Percentiles rank a stretch among this genome's conserved stretches.
Evolutionary conservation across 2,329 filamentous ascomycete species (phyloP).

Genomic region (Ceratocystis papillata): DNA sequence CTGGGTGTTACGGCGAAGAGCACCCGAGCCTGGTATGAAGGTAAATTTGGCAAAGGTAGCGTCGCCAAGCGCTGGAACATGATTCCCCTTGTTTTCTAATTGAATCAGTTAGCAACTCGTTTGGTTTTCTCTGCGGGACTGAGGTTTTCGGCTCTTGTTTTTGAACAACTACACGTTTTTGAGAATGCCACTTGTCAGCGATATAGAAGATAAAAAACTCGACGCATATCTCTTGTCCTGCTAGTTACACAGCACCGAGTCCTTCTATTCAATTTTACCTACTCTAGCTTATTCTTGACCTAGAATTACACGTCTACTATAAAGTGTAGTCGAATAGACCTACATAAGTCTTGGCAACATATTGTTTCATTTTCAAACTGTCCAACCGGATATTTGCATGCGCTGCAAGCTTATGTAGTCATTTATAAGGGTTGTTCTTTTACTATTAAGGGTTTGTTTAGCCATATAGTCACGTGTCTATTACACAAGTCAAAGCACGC

Average conservation of each 20-base stretch:
- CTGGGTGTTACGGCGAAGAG: conserved; percentile 69
- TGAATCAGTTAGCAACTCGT: neutral
- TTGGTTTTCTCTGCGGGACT: too few species aligned
- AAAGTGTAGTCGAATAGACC: too few species aligned
- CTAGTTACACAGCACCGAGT: too few species aligned
- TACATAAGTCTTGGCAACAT: neutral
- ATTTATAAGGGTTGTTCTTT: neutral
- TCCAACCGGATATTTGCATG: neutral
- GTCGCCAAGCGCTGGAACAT: conserved; percentile 60
- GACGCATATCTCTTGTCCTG: too few species aligned
- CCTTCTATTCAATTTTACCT: too few species aligned
- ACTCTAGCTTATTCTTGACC: too few species aligned
- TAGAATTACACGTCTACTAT: too few species aligned
- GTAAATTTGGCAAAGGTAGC: conserved; percentile 58
- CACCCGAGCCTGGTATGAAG: conserved; percentile 67
- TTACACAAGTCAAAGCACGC: neutral
- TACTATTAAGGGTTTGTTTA: neutral
- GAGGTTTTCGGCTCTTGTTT: too few species aligned
- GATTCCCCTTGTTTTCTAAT: conserved; percentile 57
- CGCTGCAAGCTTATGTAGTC: neutral
- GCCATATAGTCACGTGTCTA: neutral
- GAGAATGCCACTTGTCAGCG: too few species aligned
- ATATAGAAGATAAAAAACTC: too few species aligned
- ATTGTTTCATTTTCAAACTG: neutral
- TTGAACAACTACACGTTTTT: too few species aligned